A percentile compares a stretch with the other conserved stretches of the same genome.
Evolutionary conservation across 169 alveolate genomes (phyloP).

Genomic region (Plasmodium relictum): DNA sequence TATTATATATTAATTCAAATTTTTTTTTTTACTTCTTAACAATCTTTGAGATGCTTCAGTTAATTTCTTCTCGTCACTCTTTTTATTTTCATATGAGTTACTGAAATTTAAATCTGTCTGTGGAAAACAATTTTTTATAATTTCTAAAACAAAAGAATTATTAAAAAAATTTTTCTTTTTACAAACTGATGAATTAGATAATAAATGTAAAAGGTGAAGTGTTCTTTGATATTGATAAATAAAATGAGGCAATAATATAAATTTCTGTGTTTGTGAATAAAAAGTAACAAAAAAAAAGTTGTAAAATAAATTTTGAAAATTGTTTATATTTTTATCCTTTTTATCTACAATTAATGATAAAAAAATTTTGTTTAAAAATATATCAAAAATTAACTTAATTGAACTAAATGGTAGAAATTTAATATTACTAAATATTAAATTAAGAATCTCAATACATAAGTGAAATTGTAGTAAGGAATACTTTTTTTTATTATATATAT

Average conservation of each 20-base stretch:
- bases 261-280: constrained; percentile 27
- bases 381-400: constrained; percentile 60
- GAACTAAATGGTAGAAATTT: constrained; percentile 72
- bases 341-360: constrained; percentile 31
- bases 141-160: constrained; percentile 26
- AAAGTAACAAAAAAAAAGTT: constrained; percentile 40
- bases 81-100: constrained; percentile 12
- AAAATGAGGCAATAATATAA: constrained; percentile 37
- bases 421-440: constrained; percentile 52
- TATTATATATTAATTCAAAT: background rate
- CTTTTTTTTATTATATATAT: constrained; percentile 46
- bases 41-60: constrained; percentile 40
- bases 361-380: constrained; percentile 40
- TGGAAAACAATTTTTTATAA: constrained; percentile 52
- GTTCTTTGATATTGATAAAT: constrained; percentile 54
- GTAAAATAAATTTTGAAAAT: constrained; percentile 55
- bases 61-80: constrained; percentile 30
- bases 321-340: constrained; percentile 27
- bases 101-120: constrained; percentile 1
- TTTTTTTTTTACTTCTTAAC: constrained; percentile 38
- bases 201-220: constrained; percentile 29
- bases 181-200: constrained; percentile 15
- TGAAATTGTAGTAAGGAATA: constrained; percentile 47
- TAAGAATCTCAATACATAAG: constrained; percentile 45
- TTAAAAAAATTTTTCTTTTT: constrained; percentile 12